phyloP scores from a whole-genome alignment of 1,284 basidiomycete genomes.

The Cutaneotrichosporon dermatis region DNA sequence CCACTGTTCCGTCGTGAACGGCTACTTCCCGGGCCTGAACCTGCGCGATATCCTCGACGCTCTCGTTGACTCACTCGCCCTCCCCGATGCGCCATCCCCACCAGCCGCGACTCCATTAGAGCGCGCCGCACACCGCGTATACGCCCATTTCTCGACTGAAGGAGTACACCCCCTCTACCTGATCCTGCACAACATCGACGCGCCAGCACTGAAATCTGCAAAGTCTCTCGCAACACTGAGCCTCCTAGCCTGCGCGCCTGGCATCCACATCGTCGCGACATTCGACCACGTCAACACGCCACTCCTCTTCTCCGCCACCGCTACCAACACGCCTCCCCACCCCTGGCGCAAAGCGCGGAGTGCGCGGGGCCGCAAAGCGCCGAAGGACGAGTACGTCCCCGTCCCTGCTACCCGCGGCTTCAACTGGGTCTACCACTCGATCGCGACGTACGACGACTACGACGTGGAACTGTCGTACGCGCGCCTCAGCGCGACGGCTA shows the following conservation, averaged over 20 bases:
- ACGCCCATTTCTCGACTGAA: slow-evolving; percentile 56
- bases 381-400: neutral
- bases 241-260: slow-evolving; percentile 63
- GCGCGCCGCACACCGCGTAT: slow-evolving; percentile 60
- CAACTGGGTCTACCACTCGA: slow-evolving; percentile 81
- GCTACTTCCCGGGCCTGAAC: slow-evolving; percentile 64
- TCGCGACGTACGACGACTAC: slow-evolving; percentile 76
- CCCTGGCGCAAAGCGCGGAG: neutral
- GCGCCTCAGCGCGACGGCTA: slow-evolving; percentile 29
- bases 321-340: slow-evolving; percentile 35
- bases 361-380: too few species aligned
- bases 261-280: slow-evolving; percentile 74
- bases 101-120: slow-evolving; percentile 51
- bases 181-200: slow-evolving; percentile 82
- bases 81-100: slow-evolving; percentile 45
- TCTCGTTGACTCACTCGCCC: slow-evolving; percentile 53
- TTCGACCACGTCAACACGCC: slow-evolving; percentile 79
- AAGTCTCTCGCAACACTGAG: slow-evolving; percentile 59
- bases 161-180: slow-evolving; percentile 59
- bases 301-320: slow-evolving; percentile 58
- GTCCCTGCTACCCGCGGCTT: slow-evolving; percentile 54
- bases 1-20: slow-evolving; percentile 74
- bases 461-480: slow-evolving; percentile 64
- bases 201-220: slow-evolving; percentile 61
- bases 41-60: slow-evolving; percentile 66